Percentiles rank a stretch among this genome's conserved stretches.
phyloP scores from a whole-genome alignment of 2,329 filamentous ascomycete species.

The Beauveria medogensis region DNA sequence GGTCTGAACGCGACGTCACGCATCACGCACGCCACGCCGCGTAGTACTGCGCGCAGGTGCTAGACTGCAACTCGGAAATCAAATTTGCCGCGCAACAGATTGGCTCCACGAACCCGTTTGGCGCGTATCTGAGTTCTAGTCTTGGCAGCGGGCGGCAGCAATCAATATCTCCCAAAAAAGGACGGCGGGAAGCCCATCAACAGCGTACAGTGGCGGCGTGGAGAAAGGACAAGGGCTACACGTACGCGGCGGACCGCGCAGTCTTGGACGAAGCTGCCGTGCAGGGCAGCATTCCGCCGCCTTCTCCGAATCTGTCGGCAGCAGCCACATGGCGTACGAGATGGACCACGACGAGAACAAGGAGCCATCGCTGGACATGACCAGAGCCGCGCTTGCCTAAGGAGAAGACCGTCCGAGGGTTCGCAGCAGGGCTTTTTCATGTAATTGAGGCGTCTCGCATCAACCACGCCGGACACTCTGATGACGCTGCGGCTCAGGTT shows the following conservation, averaged over 20 bases:
- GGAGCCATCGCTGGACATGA: slow-evolving; percentile 17
- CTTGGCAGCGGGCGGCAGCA: slow-evolving; percentile 18
- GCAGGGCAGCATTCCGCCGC: slow-evolving; percentile 14
- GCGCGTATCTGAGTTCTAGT: slow-evolving; percentile 16
- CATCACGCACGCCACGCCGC: slow-evolving; percentile 20
- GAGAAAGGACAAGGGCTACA: slow-evolving; percentile 16
- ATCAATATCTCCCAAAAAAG: slow-evolving; percentile 17
- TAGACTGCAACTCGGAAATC: slow-evolving; percentile 18
- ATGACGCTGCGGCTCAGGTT: slow-evolving; percentile 17
- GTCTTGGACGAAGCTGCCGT: slow-evolving; percentile 11
- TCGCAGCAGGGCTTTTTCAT: slow-evolving; percentile 17
- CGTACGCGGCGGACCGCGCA: slow-evolving; percentile 15
- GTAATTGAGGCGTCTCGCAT: slow-evolving; percentile 20
- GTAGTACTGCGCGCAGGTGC: slow-evolving; percentile 17
- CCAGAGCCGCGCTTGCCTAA: slow-evolving; percentile 15
- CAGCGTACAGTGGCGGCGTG: slow-evolving; percentile 17
- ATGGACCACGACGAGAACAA: slow-evolving; percentile 16
- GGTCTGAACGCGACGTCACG: slow-evolving; percentile 18
- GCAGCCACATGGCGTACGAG: slow-evolving; percentile 17
- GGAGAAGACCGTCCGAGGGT: slow-evolving; percentile 13
- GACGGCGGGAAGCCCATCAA: slow-evolving; percentile 16
- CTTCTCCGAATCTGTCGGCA: slow-evolving; percentile 17
- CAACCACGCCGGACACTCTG: slow-evolving; percentile 18
- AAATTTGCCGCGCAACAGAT: slow-evolving; percentile 20
- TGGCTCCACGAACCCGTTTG: slow-evolving; percentile 17